A percentile compares a stretch with the other conserved stretches of the same genome.
Conservation (phyloP, 2,329 filamentous ascomycete genomes). For the Colletotrichum kahawae region DNA sequence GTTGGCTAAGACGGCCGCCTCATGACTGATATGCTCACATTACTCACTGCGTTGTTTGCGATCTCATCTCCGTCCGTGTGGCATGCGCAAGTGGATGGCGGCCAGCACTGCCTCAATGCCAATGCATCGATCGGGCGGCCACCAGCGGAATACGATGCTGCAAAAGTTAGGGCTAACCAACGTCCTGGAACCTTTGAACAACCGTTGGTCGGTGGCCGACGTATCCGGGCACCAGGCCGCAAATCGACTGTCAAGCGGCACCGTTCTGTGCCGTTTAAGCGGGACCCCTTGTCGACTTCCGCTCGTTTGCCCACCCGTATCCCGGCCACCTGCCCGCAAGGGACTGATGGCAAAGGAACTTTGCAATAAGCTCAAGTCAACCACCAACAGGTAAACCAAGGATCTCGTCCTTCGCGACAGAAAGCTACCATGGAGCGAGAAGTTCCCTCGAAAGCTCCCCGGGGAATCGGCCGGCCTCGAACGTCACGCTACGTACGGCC, state of each 20-base stretch:
- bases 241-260: background rate
- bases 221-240: constrained; percentile 9
- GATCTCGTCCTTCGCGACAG: background rate
- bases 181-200: background rate
- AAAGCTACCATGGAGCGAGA: background rate
- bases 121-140: constrained; percentile 12
- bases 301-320: background rate
- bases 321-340: background rate
- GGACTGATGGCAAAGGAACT: background rate
- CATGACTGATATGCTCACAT: background rate
- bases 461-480: background rate
- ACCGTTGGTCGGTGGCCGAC: background rate
- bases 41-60: background rate
- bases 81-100: background rate
- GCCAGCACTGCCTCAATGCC: constrained; percentile 17
- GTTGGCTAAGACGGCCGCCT: background rate
- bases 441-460: background rate
- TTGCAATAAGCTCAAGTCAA: background rate
- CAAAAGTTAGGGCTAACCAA: background rate
- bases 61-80: background rate
- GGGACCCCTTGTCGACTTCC: background rate
- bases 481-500: background rate
- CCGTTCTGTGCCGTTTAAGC: constrained; percentile 12
- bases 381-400: background rate
- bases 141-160: background rate